Conservation (phyloP, 352 stramenopile species). For the Elongisporangium anandrum region DNA sequence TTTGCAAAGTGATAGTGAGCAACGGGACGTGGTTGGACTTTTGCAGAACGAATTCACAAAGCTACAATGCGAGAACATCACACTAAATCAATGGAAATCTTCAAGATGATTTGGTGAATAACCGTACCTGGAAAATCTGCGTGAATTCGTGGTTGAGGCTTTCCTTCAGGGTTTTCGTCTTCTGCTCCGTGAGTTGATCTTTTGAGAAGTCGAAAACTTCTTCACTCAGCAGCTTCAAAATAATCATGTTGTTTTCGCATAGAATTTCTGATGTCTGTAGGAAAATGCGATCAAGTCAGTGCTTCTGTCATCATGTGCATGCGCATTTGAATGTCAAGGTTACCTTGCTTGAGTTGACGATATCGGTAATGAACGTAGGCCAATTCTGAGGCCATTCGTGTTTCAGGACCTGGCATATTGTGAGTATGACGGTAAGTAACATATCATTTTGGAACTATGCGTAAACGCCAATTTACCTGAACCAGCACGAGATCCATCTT, state of each 20-base stretch:
- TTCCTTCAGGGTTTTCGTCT: conserved; percentile 98
- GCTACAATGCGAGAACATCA: conserved; percentile 33
- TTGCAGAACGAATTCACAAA: conserved; percentile 98
- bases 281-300: not conserved
- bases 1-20: conserved; percentile 96
- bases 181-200: conserved; percentile 97
- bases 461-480: conserved; percentile 20
- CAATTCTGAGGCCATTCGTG: conserved; percentile 99
- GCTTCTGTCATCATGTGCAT: not conserved
- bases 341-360: conserved; percentile 90
- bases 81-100: no score
- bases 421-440: conserved; percentile 31
- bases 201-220: conserved; percentile 99
- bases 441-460: not conserved
- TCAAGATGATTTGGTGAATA: no score
- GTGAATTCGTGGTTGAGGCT: conserved; percentile 97
- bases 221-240: conserved; percentile 98
- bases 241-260: conserved; percentile 99
- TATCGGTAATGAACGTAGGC: conserved; percentile 98
- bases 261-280: conserved; percentile 93
- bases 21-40: conserved; percentile 91
- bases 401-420: conserved; percentile 97
- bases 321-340: conserved; percentile 21
- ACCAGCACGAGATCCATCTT: conserved; percentile 97
- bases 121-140: conserved; percentile 91